Base-by-base conservation (phyloP, 805 yeast species). In the Starmerella floris region DNA sequence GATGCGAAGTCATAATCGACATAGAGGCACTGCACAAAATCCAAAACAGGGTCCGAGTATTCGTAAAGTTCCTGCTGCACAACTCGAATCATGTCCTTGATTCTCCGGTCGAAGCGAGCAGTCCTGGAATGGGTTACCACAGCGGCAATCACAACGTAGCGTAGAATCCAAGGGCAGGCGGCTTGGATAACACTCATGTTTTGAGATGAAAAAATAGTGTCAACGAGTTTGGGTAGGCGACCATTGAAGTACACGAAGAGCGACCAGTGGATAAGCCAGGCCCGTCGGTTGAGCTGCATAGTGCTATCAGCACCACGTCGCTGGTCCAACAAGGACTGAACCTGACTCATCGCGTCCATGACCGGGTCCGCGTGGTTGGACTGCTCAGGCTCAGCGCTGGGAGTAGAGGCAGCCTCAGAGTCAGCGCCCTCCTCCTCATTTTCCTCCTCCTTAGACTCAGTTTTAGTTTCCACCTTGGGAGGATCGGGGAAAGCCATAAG, bases 251-350 rank as follows among this genome's bases (percentile, higher is more conserved):
- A 74, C 49, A 77, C 76, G 65, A 76, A 77, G 47, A 78, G 62
- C 2, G 79, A 65, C 76, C 81, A 77, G 62, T 77, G 83, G 55
- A 77, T 71, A 45, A 77, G 62, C 81, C 83, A 77, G 27, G 77
- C 69, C 56, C 80, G 72, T 51, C 74, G 66, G 57, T 76, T 75
- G 42, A 77, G 66, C 61, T 75, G 83, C 39, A 65, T 67, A 50
- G 73, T 61, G 35, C 80, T 73, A 43, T 73, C 72, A 16, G 69
- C 64, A 50, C 66, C 62, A 10, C 73, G 64, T 59, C 76, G 66
- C 28, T 71, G 66, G 56, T 77, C 83, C 26, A 76, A 67, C 39
- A 72, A 64, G 48, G 75, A 81, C 52, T 78, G 68, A 38, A 77
- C 63, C 53, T 68, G 70, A 42, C 58, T 58, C 39, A 77, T 60